These are phyloP conservation scores for Taxawa tesnikishii DNA, from an alignment of 2,329 filamentous ascomycete genomes.

Conservation along the genomic window DNA sequence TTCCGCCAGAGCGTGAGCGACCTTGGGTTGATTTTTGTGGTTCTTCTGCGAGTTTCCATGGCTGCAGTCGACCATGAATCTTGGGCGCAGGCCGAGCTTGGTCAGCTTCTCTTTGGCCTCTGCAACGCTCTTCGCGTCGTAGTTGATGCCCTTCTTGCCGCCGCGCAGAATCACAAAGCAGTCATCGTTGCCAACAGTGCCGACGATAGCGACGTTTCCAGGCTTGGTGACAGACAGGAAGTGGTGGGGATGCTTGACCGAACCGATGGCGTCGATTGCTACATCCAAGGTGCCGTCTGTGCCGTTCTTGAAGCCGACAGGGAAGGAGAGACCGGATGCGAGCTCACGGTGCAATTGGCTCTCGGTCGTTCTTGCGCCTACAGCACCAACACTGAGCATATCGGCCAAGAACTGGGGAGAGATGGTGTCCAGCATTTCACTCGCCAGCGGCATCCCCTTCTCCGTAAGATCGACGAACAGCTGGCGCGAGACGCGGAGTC, in stretches of 20 bases:
- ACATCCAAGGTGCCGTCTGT: conserved; percentile 85
- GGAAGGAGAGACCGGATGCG: conserved; percentile 88
- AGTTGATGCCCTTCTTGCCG: conserved; percentile 89
- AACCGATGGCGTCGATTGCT: conserved; percentile 89
- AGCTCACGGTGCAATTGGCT: conserved; percentile 91
- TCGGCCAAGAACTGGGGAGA: conserved; percentile 95
- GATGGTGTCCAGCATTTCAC: conserved; percentile 97
- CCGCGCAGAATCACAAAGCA: conserved; percentile 94
- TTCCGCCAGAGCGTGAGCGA: conserved; percentile 66
- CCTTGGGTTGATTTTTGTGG: conserved; percentile 94
- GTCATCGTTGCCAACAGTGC: conserved; percentile 88
- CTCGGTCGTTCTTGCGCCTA: conserved; percentile 94
- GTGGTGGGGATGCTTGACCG: conserved; percentile 84
- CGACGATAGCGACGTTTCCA: conserved; percentile 86
- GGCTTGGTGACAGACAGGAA: conserved; percentile 97
- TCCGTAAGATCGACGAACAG: conserved; percentile 86
- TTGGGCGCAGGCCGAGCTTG: conserved; percentile 55
- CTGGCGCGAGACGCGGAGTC: conserved; percentile 71
- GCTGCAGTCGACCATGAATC: conserved; percentile 96
- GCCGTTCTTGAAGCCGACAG: conserved; percentile 98
- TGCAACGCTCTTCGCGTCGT: conserved; percentile 70
- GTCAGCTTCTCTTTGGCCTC: conserved; percentile 69
- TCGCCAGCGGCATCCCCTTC: conserved; percentile 90
- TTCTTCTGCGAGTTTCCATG: conserved; percentile 86
- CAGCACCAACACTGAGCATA: conserved; percentile 77